Percentiles rank a stretch among this genome's conserved stretches.
Conservation (phyloP, 2,329 filamentous ascomycete species). For the Penicillium sp. region DNA sequence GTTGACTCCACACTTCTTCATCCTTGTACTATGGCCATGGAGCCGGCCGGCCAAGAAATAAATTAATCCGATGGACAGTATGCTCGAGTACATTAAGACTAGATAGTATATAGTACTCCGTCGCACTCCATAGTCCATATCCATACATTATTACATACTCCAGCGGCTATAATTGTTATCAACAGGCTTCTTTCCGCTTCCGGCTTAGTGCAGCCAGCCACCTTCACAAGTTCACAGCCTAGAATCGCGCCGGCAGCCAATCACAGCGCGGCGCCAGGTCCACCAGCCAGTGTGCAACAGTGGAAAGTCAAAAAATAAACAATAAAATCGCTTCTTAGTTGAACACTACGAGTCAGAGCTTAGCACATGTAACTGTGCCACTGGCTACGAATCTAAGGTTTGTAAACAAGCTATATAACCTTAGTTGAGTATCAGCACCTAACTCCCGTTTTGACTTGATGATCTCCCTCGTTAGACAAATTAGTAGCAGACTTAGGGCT, state of each 20-base stretch:
- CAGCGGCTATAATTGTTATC: no score
- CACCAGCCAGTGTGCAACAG: not conserved
- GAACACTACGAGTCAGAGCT: not conserved
- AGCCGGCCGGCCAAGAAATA: not conserved
- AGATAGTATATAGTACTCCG: no score
- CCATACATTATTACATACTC: no score
- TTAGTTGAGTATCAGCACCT: not conserved
- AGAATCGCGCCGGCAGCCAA: not conserved
- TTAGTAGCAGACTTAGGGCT: no score
- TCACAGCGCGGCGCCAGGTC: not conserved
- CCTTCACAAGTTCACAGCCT: not conserved
- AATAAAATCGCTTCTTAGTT: no score
- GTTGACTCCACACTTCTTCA: not conserved
- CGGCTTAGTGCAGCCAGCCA: not conserved
- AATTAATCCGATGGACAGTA: not conserved
- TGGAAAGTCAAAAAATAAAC: not conserved
- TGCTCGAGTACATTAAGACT: no score
- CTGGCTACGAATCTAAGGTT: not conserved
- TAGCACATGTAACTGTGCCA: no score
- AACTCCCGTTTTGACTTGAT: not conserved
- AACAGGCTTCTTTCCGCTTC: not conserved
- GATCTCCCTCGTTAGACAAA: not conserved
- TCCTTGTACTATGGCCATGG: not conserved
- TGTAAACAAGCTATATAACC: not conserved
- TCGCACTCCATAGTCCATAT: no score